Evolutionary conservation across 257 asterid species (phyloP), one percentile per base, ranked within the genome.

Genomic region (Ajuga chamaepitys): DNA sequence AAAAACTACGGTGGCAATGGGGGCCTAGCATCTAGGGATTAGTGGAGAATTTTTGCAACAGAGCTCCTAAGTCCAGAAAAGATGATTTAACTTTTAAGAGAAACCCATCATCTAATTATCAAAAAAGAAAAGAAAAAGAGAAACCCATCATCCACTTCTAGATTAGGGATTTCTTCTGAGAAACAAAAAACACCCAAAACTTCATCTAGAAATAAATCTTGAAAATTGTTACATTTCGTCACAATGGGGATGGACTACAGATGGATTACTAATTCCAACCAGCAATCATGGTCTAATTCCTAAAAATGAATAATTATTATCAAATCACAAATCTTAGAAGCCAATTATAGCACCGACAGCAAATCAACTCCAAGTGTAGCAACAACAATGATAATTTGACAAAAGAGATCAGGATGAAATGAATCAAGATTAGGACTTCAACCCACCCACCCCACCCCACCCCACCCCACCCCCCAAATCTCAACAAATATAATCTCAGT

Each of bases 311-410:
- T 17, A 4, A 30, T 35, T 37, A 10, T 40, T 9, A 62, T 32
- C 26, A 70, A 55, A 16, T 16, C 57, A 10, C 28, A 62, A 42
- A 16, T 7, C 17, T 5, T 9, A 6, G 54, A 37, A 16, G 61
- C 40, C 61, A 56, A 61, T 62, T 45, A 34, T 34, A 61, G 60
- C 71, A 70, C 57, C 72, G 70, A 64, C 75, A 62, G 20, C 64
- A 46, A 59, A 55, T 41, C 10, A 67, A 56, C 63, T 51, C 47
- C 64, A 17, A 24, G 20, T 25, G 38, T n/a, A n/a, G n/a, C n/a
- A 47, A 67, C 32, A 32, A 59, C 32, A 26, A 42, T 5, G 16
- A 72, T 9, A 71, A 45, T 66, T 13, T 1, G 48, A 8, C 55
- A 26, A 51, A 45, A 35, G 14, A 42, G n/a, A n/a, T 11, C 18